phyloP scores from a whole-genome alignment of 768 basidiomycete species.

The Lentinula detonsa region DNA sequence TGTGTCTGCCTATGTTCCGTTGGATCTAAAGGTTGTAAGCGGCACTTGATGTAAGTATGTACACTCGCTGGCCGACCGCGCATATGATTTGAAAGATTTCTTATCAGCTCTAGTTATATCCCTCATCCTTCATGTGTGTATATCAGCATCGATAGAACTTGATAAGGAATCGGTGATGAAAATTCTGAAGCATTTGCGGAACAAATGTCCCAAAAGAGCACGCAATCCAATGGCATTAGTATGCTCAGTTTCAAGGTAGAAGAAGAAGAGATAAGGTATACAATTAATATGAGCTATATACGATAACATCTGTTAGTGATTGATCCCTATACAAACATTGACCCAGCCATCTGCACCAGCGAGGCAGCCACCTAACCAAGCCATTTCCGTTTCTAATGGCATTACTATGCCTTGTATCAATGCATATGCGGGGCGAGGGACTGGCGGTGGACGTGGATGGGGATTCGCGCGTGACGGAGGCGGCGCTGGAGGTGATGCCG shows the following conservation, averaged over 20 bases:
- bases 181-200: too few species aligned
- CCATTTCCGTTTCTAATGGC: constrained; percentile 85
- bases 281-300: not conserved
- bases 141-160: too few species aligned
- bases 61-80: too few species aligned
- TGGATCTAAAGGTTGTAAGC: too few species aligned
- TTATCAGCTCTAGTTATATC: too few species aligned
- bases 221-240: not conserved
- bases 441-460: constrained; percentile 25
- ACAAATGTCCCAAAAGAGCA: too few species aligned
- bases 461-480: constrained; percentile 36
- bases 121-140: too few species aligned
- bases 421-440: constrained; percentile 61
- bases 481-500: constrained; percentile 36
- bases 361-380: constrained; percentile 90
- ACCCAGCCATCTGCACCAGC: constrained; percentile 96
- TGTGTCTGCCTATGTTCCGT: too few species aligned
- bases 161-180: too few species aligned
- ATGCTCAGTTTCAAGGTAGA: not conserved
- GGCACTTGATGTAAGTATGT: too few species aligned
- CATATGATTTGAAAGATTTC: too few species aligned
- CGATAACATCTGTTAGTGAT: constrained; percentile 11
- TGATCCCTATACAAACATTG: constrained; percentile 75
- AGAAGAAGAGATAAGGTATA: not conserved
- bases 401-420: constrained; percentile 80